Base-by-base conservation (phyloP, 2,329 filamentous ascomycete genomes). In the Claviceps fusiformis region DNA sequence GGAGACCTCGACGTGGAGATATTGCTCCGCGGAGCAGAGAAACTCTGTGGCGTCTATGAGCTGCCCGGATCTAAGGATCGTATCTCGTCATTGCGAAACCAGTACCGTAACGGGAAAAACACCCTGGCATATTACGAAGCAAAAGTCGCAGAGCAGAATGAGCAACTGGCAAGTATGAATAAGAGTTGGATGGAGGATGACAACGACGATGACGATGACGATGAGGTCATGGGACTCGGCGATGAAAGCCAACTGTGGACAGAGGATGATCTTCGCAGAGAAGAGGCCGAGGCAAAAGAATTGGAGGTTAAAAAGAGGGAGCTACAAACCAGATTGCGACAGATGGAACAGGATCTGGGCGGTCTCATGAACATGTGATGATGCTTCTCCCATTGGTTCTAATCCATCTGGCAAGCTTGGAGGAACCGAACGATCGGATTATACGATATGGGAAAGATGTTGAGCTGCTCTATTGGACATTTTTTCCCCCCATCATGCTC, bases 1-100 rank as follows among this genome's bases (percentile, higher is more conserved):
- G 85, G 84, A 10, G 89, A 95, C 29, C 78, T 96, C 2, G 89
- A 97, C 68, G 83, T 97, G 3, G 88, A 95, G 63, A 78, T 95
- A 1, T 72, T 98, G 35, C 76, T 98, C 27, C 78, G 81, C 54
- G 91, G 92, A 0, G 92, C 91, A 0, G 90, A 96, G 74, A 95
- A 90, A 74, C 78, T 97, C 35, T 91, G 90, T 62, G 80, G 80
- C 48, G 91, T 96, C 33, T 97, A 96, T 66, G 86, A 89, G 39
- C 78, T 95, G 33, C 80, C 86, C 0, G 91, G 90, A 5, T 89
- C 88, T 5, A 69, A 79, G 17, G 89, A 95, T 64, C 80, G 84
- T 58, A 95, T 97, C 60, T 75, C 82, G 0, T 75, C 77, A 45
- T 76, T 95, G 64, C 78, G 90, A 57, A 78, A 80, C 54, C 83